Base-by-base conservation (phyloP, 108 stramenopile species). In the Cyclostephanos tholiformis region DNA sequence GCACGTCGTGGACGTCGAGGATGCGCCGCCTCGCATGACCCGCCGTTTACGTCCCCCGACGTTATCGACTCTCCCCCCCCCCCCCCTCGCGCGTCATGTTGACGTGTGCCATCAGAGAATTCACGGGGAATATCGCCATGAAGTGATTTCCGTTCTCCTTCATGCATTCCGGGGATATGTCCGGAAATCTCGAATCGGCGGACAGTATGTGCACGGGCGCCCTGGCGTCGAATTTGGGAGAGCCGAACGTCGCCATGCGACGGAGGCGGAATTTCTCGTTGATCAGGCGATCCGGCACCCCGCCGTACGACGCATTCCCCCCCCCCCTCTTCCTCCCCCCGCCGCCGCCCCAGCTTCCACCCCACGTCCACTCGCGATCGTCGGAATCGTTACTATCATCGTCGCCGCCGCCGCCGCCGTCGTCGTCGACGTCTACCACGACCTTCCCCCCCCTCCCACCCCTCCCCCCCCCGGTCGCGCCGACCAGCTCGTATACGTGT, bases 161-260 rank as follows among this genome's bases (percentile, higher is more conserved):
- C 64, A 92, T 90, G 43, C 79, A 68, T 25, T 90, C 90, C 17
- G 93, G 92, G 58, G 63, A 29, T 12, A 98, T 32, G 69, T 97
- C 92, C 19, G 97, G 96, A 80, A 97, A 98, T 36, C 97, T 77
- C 22, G 89, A 87, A 71, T 97, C 94, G 56, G 89, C 90, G 16
- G 71, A 82, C 38, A 94, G 67, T 57, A 96, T 90, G 67, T 93
- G 89, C 10, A 98, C 58, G 16, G 95, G 82, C 60, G 84, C 77
- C 16, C 67, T 67, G 53, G 83, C 61, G 77, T 96, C 94, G 72
- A 86, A 98, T 39, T 85, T 85, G 35, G 97, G 96, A 16, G 90
- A 90, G 2, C 97, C 97, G 79, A 98, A 98, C 72, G 92, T 89
- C 19, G 97, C 97, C 92, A 96, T 96, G 58, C 95, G 81, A 65